Percentiles rank a stretch among this genome's conserved stretches.
Evolutionary conservation across 352 stramenopile species (phyloP).

Genomic region (Plasmopara viticola): DNA sequence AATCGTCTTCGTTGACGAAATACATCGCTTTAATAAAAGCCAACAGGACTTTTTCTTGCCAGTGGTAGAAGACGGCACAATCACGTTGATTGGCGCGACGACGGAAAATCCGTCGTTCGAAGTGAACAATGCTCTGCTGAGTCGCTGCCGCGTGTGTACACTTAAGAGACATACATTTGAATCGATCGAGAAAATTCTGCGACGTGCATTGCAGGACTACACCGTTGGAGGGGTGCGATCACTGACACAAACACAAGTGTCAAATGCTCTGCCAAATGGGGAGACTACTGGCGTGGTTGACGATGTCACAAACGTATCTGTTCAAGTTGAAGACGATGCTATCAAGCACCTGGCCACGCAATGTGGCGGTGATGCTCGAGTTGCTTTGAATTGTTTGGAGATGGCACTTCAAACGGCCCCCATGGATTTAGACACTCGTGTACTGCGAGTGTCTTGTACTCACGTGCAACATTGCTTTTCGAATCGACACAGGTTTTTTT

Average conservation of each 20-base stretch:
- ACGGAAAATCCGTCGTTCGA: slow-evolving; percentile 88
- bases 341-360: slow-evolving; percentile 65
- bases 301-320: slow-evolving; percentile 2
- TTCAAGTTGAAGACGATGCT: slow-evolving; percentile 48
- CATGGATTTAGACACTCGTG: slow-evolving; percentile 18
- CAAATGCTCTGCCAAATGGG: slow-evolving; percentile 5
- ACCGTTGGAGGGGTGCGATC: slow-evolving; percentile 26
- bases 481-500: slow-evolving; percentile 66
- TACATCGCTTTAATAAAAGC: slow-evolving; percentile 87
- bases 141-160: slow-evolving; percentile 72
- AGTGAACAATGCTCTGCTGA: slow-evolving; percentile 81
- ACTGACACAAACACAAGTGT: slow-evolving; percentile 13
- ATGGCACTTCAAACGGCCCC: slow-evolving; percentile 59
- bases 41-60: slow-evolving; percentile 87
- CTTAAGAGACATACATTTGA: slow-evolving; percentile 60
- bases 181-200: slow-evolving; percentile 61
- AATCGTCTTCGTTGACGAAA: slow-evolving; percentile 86
- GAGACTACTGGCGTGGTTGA: slow-evolving; percentile 3
- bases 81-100: slow-evolving; percentile 85
- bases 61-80: slow-evolving; percentile 71
- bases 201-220: slow-evolving; percentile 43
- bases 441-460: slow-evolving; percentile 40
- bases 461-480: slow-evolving; percentile 72
- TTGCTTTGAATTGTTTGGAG: slow-evolving; percentile 79
- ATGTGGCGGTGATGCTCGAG: slow-evolving; percentile 70